These are phyloP conservation scores for Rickenella mellea DNA, from an alignment of 768 basidiomycete genomes.

Conservation along the genomic window DNA sequence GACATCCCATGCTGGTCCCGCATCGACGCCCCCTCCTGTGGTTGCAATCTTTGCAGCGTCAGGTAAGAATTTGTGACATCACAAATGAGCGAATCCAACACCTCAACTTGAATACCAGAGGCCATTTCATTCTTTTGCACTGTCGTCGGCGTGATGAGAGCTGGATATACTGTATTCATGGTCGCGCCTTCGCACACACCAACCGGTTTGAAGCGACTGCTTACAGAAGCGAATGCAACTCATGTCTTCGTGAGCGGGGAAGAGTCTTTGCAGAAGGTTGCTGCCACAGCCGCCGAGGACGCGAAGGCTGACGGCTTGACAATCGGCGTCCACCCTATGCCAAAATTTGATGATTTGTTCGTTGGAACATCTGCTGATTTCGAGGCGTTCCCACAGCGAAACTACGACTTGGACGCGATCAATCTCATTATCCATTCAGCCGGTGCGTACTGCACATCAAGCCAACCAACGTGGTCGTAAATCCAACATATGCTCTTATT, in stretches of 20 bases:
- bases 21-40: background rate
- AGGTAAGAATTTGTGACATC: too few relatives aligned
- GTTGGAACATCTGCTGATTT: background rate
- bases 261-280: slow-evolving; percentile 9
- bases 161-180: slow-evolving; percentile 10
- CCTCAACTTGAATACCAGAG: slow-evolving; percentile 15
- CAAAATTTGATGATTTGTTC: slow-evolving; percentile 12
- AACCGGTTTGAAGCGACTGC: slow-evolving; percentile 24
- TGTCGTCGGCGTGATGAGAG: slow-evolving; percentile 11
- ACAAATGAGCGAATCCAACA: background rate
- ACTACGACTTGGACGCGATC: slow-evolving; percentile 8
- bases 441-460: slow-evolving; percentile 1
- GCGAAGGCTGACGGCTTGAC: slow-evolving; percentile 4
- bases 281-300: slow-evolving; percentile 7
- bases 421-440: slow-evolving; percentile 12
- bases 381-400: background rate
- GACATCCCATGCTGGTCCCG: background rate
- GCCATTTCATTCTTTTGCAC: slow-evolving; percentile 19
- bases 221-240: slow-evolving; percentile 12
- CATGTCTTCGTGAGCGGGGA: slow-evolving; percentile 16
- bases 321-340: slow-evolving; percentile 7
- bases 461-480: too few relatives aligned
- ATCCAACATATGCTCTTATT: too few relatives aligned
- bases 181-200: slow-evolving; percentile 23
- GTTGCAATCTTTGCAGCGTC: background rate